These are phyloP conservation scores for Anthostomella pinea DNA, from an alignment of 2,329 filamentous ascomycete species.

Conservation along the genomic window DNA sequence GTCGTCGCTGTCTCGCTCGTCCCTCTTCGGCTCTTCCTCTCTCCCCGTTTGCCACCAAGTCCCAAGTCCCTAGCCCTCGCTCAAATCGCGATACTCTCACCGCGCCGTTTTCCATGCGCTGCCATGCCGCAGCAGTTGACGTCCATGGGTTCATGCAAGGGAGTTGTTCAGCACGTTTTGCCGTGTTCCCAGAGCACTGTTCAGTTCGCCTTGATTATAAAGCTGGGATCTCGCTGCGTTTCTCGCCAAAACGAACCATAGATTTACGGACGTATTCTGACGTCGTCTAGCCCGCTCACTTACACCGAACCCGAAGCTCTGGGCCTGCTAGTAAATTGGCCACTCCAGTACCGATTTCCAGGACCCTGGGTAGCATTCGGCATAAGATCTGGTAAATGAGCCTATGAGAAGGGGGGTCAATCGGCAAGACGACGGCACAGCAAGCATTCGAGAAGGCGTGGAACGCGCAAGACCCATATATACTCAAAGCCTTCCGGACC, in stretches of 20 bases:
- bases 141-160: conserved; percentile 20
- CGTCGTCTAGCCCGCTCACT: conserved; percentile 5
- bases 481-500: conserved; percentile 2
- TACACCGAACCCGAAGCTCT: conserved; percentile 8
- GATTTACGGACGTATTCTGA: conserved; percentile 27
- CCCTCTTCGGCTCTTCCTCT: neutral
- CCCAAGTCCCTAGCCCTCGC: no score
- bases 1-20: no score
- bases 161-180: conserved; percentile 6
- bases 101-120: conserved; percentile 8
- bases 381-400: conserved; percentile 23
- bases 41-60: neutral
- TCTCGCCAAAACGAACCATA: conserved; percentile 18
- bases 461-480: neutral
- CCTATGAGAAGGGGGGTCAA: conserved; percentile 27
- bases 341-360: conserved; percentile 20
- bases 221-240: conserved; percentile 11
- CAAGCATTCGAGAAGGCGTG: conserved; percentile 1
- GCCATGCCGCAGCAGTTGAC: conserved; percentile 16
- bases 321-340: conserved; percentile 19
- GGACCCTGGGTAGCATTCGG: conserved; percentile 25
- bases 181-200: conserved; percentile 10
- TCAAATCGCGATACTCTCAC: no score
- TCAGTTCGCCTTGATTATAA: conserved; percentile 18
- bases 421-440: conserved; percentile 18